These are phyloP conservation scores for Bothriochloa decipiens DNA, from an alignment of 176 grass and related monocot species.

Conservation along the genomic window DNA sequence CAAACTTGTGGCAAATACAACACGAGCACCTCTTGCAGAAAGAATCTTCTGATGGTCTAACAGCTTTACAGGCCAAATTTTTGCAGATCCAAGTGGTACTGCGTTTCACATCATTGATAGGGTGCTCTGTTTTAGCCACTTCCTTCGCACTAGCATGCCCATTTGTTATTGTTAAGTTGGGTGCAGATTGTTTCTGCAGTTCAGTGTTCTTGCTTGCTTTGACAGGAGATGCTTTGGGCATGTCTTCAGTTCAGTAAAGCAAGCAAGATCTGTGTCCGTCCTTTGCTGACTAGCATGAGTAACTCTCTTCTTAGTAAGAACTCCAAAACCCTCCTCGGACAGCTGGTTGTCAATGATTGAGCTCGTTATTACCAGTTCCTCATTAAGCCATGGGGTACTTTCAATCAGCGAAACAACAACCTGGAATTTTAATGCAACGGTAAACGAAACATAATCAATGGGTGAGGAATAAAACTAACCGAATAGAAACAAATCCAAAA, in stretches of 20 bases:
- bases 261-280: constrained; percentile 41
- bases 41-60: constrained; percentile 68
- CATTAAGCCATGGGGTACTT: neutral
- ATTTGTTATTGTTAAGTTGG: constrained; percentile 41
- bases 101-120: constrained; percentile 40
- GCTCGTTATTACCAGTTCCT: constrained; percentile 16
- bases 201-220: constrained; percentile 70
- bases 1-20: constrained; percentile 94
- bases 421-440: constrained; percentile 7
- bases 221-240: constrained; percentile 52
- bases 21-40: constrained; percentile 99
- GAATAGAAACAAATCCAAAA: neutral
- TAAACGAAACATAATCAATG: constrained; percentile 42
- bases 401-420: constrained; percentile 6
- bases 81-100: constrained; percentile 82
- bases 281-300: constrained; percentile 52
- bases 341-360: constrained; percentile 1
- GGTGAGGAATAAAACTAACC: constrained; percentile 1
- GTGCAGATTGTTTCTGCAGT: constrained; percentile 68
- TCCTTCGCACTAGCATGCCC: constrained; percentile 54
- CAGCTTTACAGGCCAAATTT: constrained; percentile 98
- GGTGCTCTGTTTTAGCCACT: constrained; percentile 38
- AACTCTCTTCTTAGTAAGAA: constrained; percentile 42
- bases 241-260: constrained; percentile 54
- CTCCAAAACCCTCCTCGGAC: constrained; percentile 34